These are phyloP conservation scores for Alternaria atra DNA, from an alignment of 2,329 filamentous ascomycete genomes.

Conservation along the genomic window DNA sequence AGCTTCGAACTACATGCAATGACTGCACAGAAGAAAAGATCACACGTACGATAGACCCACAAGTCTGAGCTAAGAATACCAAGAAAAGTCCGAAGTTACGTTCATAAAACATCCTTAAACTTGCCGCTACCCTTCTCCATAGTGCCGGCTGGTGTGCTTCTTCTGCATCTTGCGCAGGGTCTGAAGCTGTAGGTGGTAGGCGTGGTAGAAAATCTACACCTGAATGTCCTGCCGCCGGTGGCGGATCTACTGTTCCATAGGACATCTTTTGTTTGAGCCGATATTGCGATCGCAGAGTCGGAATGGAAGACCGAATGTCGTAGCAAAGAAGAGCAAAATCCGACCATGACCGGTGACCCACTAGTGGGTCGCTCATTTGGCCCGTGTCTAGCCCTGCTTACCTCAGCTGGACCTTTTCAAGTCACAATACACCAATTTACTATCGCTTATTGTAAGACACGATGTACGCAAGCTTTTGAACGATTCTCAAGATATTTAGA, in stretches of 20 bases:
- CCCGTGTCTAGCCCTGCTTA: slow-evolving; percentile 9
- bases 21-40: background rate
- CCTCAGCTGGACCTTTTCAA: background rate
- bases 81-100: slow-evolving; percentile 37
- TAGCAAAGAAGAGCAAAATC: slow-evolving; percentile 3
- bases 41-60: slow-evolving; percentile 30
- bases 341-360: background rate
- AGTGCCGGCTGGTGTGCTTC: slow-evolving; percentile 2
- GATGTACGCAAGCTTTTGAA: background rate
- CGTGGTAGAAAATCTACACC: slow-evolving; percentile 1
- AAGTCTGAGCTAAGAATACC: slow-evolving; percentile 52
- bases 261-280: slow-evolving; percentile 15
- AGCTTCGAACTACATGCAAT: background rate
- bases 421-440: background rate
- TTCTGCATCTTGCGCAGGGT: slow-evolving; percentile 10
- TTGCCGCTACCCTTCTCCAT: slow-evolving; percentile 3
- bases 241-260: slow-evolving; percentile 21
- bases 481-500: background rate
- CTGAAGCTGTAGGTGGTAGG: background rate
- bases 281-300: background rate
- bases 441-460: background rate
- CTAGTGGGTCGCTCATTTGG: slow-evolving; percentile 1
- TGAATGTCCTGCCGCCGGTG: slow-evolving; percentile 7
- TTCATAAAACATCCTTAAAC: slow-evolving; percentile 27
- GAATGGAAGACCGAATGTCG: background rate